Conservation (phyloP, 495 filamentous ascomycete genomes). For the Penicillium waksmanii region DNA sequence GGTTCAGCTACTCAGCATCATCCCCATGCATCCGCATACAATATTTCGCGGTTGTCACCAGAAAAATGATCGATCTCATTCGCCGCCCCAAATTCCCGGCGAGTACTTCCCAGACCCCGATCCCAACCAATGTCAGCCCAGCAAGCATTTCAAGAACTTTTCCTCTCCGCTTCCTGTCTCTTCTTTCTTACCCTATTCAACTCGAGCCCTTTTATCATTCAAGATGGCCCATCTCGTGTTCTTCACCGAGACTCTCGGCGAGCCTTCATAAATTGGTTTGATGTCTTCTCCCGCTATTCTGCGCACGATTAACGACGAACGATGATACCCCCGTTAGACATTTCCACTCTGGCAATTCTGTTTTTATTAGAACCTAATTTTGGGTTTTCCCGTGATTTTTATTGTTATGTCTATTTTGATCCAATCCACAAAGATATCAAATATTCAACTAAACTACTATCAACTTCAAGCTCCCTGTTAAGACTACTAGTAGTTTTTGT, state of each 20-base stretch:
- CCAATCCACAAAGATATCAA: background rate
- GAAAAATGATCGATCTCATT: conserved; percentile 74
- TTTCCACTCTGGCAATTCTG: background rate
- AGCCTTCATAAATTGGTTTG: background rate
- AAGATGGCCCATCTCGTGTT: too few relatives aligned
- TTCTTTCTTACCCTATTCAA: too few relatives aligned
- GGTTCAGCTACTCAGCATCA: conserved; percentile 77
- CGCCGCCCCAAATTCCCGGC: conserved; percentile 66
- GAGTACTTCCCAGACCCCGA: conserved; percentile 50
- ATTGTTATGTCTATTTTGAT: too few relatives aligned
- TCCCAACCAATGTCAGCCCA: conserved; percentile 36
- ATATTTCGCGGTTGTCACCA: conserved; percentile 66
- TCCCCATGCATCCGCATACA: conserved; percentile 79
- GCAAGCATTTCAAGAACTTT: too few relatives aligned
- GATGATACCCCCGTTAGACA: conserved; percentile 3
- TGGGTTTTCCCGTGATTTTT: too few relatives aligned
- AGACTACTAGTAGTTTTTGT: conserved; percentile 41
- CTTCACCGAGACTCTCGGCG: too few relatives aligned
- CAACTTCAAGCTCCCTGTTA: background rate
- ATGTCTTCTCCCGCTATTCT: background rate
- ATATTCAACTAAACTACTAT: background rate
- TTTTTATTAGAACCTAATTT: background rate
- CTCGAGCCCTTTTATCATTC: too few relatives aligned
- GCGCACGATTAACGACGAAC: conserved; percentile 1
- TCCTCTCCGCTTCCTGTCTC: too few relatives aligned